phyloP scores from a whole-genome alignment of 2,329 filamentous ascomycete species.

The Pseudocercospora crystallina region DNA sequence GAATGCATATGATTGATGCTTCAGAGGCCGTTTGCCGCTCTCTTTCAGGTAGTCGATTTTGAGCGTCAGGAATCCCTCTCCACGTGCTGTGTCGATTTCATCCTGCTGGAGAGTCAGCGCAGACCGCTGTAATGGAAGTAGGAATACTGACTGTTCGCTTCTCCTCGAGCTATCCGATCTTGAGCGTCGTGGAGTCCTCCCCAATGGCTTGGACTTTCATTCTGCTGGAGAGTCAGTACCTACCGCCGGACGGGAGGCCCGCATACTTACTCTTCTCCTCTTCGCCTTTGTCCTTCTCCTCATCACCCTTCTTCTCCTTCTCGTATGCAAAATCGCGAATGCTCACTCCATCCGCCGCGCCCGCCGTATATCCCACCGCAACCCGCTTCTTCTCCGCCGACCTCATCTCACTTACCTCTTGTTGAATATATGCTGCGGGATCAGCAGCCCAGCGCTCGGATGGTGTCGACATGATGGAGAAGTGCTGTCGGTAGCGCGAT shows the following conservation, averaged over 20 bases:
- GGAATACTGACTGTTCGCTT: no score
- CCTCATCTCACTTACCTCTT: neutral
- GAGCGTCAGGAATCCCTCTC: no score
- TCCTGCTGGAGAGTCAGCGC: no score
- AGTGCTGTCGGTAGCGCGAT: no score
- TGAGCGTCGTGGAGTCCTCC: no score
- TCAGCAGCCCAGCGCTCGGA: neutral
- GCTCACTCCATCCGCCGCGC: conserved; percentile 1
- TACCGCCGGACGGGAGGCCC: neutral
- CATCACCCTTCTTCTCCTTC: neutral
- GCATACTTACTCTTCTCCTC: neutral
- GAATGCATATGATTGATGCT: conserved; percentile 27
- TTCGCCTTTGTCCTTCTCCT: neutral
- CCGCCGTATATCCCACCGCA: conserved; percentile 3
- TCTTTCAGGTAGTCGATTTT: no score
- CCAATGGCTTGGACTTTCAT: no score
- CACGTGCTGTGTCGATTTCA: no score
- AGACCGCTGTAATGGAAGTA: no score
- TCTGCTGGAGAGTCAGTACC: neutral
- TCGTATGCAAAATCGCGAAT: conserved; percentile 8
- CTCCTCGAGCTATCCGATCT: no score
- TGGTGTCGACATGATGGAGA: conserved; percentile 28
- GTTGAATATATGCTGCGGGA: conserved; percentile 5
- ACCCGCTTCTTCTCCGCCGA: neutral
- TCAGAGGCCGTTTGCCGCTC: no score